These are phyloP conservation scores for Saccharomyces hybrid DNA, from an alignment of 1,139 yeast species.

Conservation along the genomic window DNA sequence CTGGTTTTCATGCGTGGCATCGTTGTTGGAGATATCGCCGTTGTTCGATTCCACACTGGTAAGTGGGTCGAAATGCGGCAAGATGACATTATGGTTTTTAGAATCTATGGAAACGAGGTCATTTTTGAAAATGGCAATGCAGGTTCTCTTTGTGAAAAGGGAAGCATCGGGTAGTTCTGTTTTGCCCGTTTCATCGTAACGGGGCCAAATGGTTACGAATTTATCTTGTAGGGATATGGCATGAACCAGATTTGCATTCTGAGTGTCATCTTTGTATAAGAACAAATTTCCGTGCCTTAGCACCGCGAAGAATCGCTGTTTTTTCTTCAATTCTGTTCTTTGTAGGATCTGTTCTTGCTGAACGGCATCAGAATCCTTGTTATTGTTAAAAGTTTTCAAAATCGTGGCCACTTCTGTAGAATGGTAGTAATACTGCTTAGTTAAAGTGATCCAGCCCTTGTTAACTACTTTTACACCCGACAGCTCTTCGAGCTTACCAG, in stretches of 20 bases:
- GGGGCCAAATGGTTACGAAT: conserved; percentile 82
- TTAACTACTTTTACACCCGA: conserved; percentile 59
- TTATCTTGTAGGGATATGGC: conserved; percentile 70
- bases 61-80: conserved; percentile 1
- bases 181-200: conserved; percentile 28
- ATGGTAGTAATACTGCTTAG: conserved; percentile 60
- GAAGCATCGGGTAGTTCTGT: conserved; percentile 56
- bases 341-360: conserved; percentile 15
- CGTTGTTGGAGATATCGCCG: neutral
- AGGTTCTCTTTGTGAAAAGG: conserved; percentile 68
- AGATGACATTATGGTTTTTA: neutral
- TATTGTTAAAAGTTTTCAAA: conserved; percentile 33
- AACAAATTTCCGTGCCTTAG: conserved; percentile 81
- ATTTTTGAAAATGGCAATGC: conserved; percentile 59
- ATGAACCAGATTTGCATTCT: conserved; percentile 53
- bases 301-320: conserved; percentile 60
- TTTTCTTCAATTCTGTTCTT: conserved; percentile 33
- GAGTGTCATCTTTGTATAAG: conserved; percentile 57
- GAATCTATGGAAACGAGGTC: conserved; percentile 9
- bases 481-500: conserved; percentile 57
- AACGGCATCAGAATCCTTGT: conserved; percentile 13
- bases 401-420: conserved; percentile 50
- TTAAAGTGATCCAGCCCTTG: conserved; percentile 78
- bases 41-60: neutral
- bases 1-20: neutral